Evolutionary conservation across 2,329 filamentous ascomycete species (phyloP), one percentile per base, ranked within the genome.

Genomic region (Paracorniculantispora psalliotae): DNA sequence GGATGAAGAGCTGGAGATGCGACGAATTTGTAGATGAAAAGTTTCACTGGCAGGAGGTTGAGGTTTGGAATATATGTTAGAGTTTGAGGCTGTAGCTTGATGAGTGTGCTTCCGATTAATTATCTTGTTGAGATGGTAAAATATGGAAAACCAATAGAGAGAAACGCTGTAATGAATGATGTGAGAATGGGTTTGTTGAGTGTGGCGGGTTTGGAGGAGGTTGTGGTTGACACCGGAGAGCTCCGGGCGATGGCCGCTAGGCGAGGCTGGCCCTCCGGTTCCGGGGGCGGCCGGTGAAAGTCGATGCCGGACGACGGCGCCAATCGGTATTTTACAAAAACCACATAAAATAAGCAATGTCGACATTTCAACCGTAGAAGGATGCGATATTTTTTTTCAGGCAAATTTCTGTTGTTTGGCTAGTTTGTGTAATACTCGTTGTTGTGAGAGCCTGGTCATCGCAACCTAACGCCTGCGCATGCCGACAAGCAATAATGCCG

Each of bases 251-350:
- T 28, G 43, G 44, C 44, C 44, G 54, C 10, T 35, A 12, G 30
- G 54, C 33, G 23, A 41, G 33, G 13, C 39, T 17, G 3, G 9
- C 43, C 17, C 54, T 57, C 54, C 54, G 54, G 54, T 57, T 41
- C 54, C 54, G 54, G 54, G 30, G 44, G 33, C 44, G 54, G 54
- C 54, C 54, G 54, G 44, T 9, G 3, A 4, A 46, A 49, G 17
- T 19, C 19, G 28, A 23, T 41, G 54, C 28, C 54, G 44, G 44
- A 57, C 44, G 23, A 35, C 54, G 54, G 44, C 54, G 54, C 30
- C 25, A 48, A 21, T 57, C 44, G 44, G 52, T 33, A 33, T 33
- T n/a, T n/a, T n/a, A n/a, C n/a, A n/a, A n/a, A n/a, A n/a, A n/a
- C n/a, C n/a, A n/a, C n/a, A n/a, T n/a, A 37, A 37, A 37, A 37